phyloP scores from a whole-genome alignment of 2,329 filamentous ascomycete species.

The Alternaria novae-zelandiae region DNA sequence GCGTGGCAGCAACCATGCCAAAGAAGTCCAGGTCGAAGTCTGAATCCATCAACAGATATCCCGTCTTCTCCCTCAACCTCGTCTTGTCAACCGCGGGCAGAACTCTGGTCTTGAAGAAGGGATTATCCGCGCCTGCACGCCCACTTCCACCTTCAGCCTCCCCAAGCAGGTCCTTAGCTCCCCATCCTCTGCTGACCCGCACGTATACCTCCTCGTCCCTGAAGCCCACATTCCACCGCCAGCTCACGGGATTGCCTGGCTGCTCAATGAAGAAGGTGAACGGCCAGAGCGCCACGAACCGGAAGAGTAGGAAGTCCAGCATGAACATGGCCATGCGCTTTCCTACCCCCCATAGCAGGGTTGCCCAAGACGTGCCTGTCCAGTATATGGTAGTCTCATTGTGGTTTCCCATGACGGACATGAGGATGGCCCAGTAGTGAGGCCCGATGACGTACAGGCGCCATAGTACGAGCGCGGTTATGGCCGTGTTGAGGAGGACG shows the following conservation, averaged over 20 bases:
- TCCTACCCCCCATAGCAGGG: slow-evolving; percentile 63
- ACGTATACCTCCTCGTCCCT: slow-evolving; percentile 81
- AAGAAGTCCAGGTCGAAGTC: slow-evolving; percentile 89
- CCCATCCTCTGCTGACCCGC: slow-evolving; percentile 77
- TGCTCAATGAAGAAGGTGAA: slow-evolving; percentile 64
- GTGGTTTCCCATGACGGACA: slow-evolving; percentile 68
- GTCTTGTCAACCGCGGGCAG: slow-evolving; percentile 71
- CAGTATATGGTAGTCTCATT: slow-evolving; percentile 72
- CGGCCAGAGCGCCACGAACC: slow-evolving; percentile 56
- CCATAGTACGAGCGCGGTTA: slow-evolving; percentile 69
- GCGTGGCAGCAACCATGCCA: slow-evolving; percentile 76
- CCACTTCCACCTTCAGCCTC: slow-evolving; percentile 50
- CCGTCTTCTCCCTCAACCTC: slow-evolving; percentile 77
- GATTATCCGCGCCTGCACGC: slow-evolving; percentile 60
- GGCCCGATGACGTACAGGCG: slow-evolving; percentile 73
- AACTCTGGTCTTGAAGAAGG: slow-evolving; percentile 67
- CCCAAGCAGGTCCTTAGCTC: slow-evolving; percentile 62
- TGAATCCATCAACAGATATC: slow-evolving; percentile 82
- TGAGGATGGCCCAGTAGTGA: slow-evolving; percentile 73
- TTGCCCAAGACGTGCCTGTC: slow-evolving; percentile 58
- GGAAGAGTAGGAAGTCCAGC: slow-evolving; percentile 69
- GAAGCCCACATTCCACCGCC: slow-evolving; percentile 80
- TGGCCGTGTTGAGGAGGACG: slow-evolving; percentile 73
- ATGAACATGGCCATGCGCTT: slow-evolving; percentile 70
- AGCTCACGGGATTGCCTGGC: slow-evolving; percentile 69